Evolutionary conservation across 805 yeast species (phyloP).

Genomic region (Blastobotrys mokoenaii): DNA sequence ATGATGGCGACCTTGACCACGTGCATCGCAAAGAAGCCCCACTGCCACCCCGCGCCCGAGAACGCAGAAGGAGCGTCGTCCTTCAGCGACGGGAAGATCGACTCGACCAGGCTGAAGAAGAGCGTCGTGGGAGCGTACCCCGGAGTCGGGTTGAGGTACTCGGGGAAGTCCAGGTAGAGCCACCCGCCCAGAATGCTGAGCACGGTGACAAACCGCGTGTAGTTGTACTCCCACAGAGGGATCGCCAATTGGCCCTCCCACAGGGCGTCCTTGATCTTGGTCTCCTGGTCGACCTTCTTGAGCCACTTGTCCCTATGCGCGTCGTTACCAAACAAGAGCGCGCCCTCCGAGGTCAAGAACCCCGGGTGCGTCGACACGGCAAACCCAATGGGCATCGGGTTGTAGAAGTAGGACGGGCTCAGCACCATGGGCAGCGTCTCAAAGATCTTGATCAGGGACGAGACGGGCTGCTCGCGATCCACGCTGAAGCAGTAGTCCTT

Average conservation of each 20-base stretch:
- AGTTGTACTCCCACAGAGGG: conserved; percentile 56
- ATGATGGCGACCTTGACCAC: conserved; percentile 49
- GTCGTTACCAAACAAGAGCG: conserved; percentile 56
- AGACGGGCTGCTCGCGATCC: conserved; percentile 46
- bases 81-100: conserved; percentile 33
- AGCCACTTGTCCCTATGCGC: conserved; percentile 43
- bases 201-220: conserved; percentile 22
- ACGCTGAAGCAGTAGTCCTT: conserved; percentile 86
- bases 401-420: conserved; percentile 72
- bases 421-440: conserved; percentile 60
- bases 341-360: conserved; percentile 73
- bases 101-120: conserved; percentile 29
- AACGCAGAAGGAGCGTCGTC: conserved; percentile 39
- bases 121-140: conserved; percentile 73
- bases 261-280: conserved; percentile 45
- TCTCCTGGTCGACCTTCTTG: conserved; percentile 39
- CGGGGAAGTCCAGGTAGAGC: conserved; percentile 94
- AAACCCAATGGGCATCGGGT: conserved; percentile 56
- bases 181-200: conserved; percentile 39
- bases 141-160: conserved; percentile 82
- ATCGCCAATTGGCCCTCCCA: conserved; percentile 89
- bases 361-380: conserved; percentile 64
- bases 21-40: conserved; percentile 67
- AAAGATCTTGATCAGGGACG: conserved; percentile 54
- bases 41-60: conserved; percentile 40